Base-by-base conservation (phyloP, 768 basidiomycete genomes). In the Nevesoporus exiguus region DNA sequence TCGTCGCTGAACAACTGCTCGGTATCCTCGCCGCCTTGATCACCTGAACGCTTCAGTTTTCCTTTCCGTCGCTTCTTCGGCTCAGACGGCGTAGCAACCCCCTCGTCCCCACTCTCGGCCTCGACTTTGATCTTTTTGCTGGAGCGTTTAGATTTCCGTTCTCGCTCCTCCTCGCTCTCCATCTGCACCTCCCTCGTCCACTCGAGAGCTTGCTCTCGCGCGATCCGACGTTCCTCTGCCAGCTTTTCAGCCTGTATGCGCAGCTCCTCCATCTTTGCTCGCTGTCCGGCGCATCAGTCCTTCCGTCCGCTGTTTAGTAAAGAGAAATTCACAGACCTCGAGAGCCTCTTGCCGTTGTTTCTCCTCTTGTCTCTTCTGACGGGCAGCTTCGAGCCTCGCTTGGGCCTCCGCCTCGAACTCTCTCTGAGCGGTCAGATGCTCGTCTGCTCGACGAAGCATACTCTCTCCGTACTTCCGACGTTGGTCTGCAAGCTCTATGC, bases 381-480 rank as follows among this genome's bases (percentile, higher is more conserved):
- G 80, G 6, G 93, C 94, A 19, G 81, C 78, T 37, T 92, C 89
- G 3, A 93, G 75, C 65, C 83, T 84, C 5, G 87, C 84, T 45
- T 85, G 79, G 0, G 79, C 77, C 65, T 93, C 88, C 0, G 72
- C 75, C 66, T 95, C 93, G 61, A 82, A 80, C 52, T 84, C 80
- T 49, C 80, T 75, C 66, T 96, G 93, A 17, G 80, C 75, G 5
- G 79, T 71, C 22, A 93, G 74, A 64, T 96, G 93, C 39, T 90
- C 91, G 11, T 90, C 88, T 3, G 84, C 86, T 48, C 85, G 85
- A 51, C 90, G 80, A 49, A 96, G 67, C 78, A 98, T 85, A 63
- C 80, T 86, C 56, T 91, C 88, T 13, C 94, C 93, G 62, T 98
- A 99, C 67, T 88, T 88, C 36, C 85, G 80, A 41, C 97, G 84